Base-by-base conservation (phyloP, 257 asterid genomes). In the Craterostigma plantagineum region DNA sequence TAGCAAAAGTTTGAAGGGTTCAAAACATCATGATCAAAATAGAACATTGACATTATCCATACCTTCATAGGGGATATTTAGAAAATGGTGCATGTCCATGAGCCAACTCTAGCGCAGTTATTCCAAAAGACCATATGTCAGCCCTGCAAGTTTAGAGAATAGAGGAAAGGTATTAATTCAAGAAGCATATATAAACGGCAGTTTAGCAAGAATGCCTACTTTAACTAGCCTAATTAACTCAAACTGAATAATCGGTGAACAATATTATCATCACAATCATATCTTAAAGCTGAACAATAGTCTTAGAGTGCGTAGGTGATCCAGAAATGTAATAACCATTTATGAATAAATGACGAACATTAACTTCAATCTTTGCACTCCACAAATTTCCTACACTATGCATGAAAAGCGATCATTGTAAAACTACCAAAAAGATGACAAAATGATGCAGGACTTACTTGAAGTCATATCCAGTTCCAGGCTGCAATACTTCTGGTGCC, bases 1-100 rank as follows among this genome's bases (percentile, higher is more conserved):
- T 51, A 16, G 11, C 46, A 41, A 39, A 16, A 39, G 18, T 41
- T 34, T 60, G 40, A 61, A 56, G 57, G 41, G 30, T 46, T 62
- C 37, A 14, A 49, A 4, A 7, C 30, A 40, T 18, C 43, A 59
- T 35, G 23, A 14, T 49, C 23, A n/a, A 42, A 12, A 14, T 33
- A 34, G 30, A 23, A 23, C 30, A 23, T 6, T 2, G 30, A 23
- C 6, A 23, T 23, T 6, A 23, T 23, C 2, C n/a, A 45, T 45
- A 90, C 99, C 99, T 90, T 90, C 99, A 90, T 77, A 49, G 99
- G 99, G 99, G 99, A 63, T 83, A 83, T 68, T 83, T 90, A 15
- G 99, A 90, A 73, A 90, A 90, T 59, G 99, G 99, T 16, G 99
- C 99, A 52, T 90, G 99, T 35, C 99, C 99, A 72, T 90, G 99